Conservation (phyloP, 2,329 filamentous ascomycete genomes). For the Botrytis hyacinthi region DNA sequence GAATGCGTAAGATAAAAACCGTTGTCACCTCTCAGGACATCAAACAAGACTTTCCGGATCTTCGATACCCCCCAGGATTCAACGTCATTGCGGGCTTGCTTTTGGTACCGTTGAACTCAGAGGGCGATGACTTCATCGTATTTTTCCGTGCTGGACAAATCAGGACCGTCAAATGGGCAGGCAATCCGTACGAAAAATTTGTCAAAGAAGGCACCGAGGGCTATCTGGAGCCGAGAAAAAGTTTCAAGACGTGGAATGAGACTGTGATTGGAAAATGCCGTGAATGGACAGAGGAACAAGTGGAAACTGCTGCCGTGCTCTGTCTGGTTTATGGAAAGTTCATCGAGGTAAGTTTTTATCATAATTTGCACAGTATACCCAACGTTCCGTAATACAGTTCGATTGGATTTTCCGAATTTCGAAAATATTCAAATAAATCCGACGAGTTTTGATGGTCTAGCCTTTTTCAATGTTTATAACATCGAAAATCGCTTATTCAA, state of each 20-base stretch:
- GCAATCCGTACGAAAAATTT: slow-evolving; percentile 79
- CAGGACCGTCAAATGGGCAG: slow-evolving; percentile 76
- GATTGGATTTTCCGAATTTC: neutral
- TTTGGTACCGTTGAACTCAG: slow-evolving; percentile 74
- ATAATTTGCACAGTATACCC: neutral
- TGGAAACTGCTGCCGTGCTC: slow-evolving; percentile 83
- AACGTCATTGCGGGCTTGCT: slow-evolving; percentile 73
- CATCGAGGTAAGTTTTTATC: slow-evolving; percentile 63
- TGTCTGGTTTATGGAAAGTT: slow-evolving; percentile 83
- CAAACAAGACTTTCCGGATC: slow-evolving; percentile 72
- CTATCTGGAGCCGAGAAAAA: slow-evolving; percentile 74
- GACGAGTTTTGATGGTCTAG: neutral
- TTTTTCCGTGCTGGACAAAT: slow-evolving; percentile 80
- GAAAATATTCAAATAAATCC: neutral
- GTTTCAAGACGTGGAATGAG: slow-evolving; percentile 80
- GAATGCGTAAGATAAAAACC: slow-evolving; percentile 70
- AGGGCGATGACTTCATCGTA: slow-evolving; percentile 81
- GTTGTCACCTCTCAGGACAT: slow-evolving; percentile 79
- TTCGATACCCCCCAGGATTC: slow-evolving; percentile 78
- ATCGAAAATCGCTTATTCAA: neutral
- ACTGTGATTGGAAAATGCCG: slow-evolving; percentile 72
- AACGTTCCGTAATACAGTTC: neutral
- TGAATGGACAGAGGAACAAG: slow-evolving; percentile 85
- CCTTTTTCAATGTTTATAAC: neutral
- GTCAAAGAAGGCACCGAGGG: slow-evolving; percentile 69